Percentiles rank a stretch among this genome's conserved stretches.
phyloP scores from a whole-genome alignment of 2,329 filamentous ascomycete species.

The Trichoderma hamatum region DNA sequence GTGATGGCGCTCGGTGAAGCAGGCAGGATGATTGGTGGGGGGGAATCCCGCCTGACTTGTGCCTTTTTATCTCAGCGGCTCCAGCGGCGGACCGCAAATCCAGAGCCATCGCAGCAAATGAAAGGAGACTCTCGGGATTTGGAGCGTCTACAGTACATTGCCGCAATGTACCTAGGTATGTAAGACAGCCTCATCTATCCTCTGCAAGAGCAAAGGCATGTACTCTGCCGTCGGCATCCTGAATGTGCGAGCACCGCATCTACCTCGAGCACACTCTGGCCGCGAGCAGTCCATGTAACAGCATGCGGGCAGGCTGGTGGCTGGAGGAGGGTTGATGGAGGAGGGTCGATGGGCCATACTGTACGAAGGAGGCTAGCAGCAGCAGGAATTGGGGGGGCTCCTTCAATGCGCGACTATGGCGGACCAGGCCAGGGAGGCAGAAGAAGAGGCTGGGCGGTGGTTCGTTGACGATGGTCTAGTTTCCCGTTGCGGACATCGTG shows the following conservation, averaged over 20 bases:
- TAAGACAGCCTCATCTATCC: neutral
- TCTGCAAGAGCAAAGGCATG: neutral
- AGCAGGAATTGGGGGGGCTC: slow-evolving; percentile 18
- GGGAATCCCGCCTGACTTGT: slow-evolving; percentile 15
- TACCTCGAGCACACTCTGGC: neutral
- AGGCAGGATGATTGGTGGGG: slow-evolving; percentile 25
- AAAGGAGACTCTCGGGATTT: neutral
- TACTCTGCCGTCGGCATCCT: neutral
- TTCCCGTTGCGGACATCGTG: neutral
- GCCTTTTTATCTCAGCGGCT: neutral
- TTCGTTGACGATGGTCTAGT: slow-evolving; percentile 13
- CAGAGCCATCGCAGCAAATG: neutral
- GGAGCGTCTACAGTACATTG: too few species aligned
- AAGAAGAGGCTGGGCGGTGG: slow-evolving; percentile 13
- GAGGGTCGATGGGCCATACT: neutral
- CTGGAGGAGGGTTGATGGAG: slow-evolving; percentile 14
- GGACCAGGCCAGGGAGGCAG: slow-evolving; percentile 17
- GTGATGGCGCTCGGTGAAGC: slow-evolving; percentile 23
- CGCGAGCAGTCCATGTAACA: neutral
- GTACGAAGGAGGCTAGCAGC: slow-evolving; percentile 11
- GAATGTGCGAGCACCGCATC: neutral
- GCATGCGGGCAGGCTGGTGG: slow-evolving; percentile 18
- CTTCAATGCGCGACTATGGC: slow-evolving; percentile 27
- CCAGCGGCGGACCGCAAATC: neutral
- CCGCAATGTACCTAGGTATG: neutral